Conservation (phyloP, 345 rosid species). For the Mercurialis annua region DNA sequence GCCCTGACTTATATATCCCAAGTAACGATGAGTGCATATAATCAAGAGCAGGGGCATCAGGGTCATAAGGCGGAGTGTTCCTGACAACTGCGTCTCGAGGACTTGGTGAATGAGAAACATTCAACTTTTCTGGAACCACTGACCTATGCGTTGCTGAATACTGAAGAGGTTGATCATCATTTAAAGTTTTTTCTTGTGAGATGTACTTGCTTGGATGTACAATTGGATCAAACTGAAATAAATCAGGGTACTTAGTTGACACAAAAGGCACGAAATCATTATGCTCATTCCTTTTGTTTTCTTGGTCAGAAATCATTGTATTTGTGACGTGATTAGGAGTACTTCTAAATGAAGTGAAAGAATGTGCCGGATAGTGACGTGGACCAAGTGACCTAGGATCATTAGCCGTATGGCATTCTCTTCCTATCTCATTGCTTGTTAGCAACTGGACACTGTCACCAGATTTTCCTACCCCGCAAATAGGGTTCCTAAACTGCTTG, state of each 20-base stretch:
- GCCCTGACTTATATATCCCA: slow-evolving; percentile 11
- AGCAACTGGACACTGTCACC: not conserved
- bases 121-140: slow-evolving; percentile 20
- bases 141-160: slow-evolving; percentile 10
- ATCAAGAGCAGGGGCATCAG: slow-evolving; percentile 20
- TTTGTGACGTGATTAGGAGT: slow-evolving; percentile 23
- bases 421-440: not conserved
- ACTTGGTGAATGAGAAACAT: slow-evolving; percentile 16
- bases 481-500: slow-evolving; percentile 15
- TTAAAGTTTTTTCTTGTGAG: slow-evolving; percentile 23
- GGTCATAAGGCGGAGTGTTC: slow-evolving; percentile 26
- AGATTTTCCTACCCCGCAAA: slow-evolving; percentile 16
- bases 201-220: slow-evolving; percentile 14
- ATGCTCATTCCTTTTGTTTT: slow-evolving; percentile 20
- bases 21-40: slow-evolving; percentile 15
- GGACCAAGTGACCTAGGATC: not conserved
- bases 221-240: slow-evolving; percentile 18
- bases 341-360: slow-evolving; percentile 9
- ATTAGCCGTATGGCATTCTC: not conserved
- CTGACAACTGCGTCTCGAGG: slow-evolving; percentile 21
- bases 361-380: not conserved
- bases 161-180: slow-evolving; percentile 25
- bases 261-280: slow-evolving; percentile 19
- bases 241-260: slow-evolving; percentile 12
- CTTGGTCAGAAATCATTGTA: slow-evolving; percentile 22